These are phyloP conservation scores for Fusarium nurragi DNA, from an alignment of 2,329 filamentous ascomycete species.

Conservation along the genomic window DNA sequence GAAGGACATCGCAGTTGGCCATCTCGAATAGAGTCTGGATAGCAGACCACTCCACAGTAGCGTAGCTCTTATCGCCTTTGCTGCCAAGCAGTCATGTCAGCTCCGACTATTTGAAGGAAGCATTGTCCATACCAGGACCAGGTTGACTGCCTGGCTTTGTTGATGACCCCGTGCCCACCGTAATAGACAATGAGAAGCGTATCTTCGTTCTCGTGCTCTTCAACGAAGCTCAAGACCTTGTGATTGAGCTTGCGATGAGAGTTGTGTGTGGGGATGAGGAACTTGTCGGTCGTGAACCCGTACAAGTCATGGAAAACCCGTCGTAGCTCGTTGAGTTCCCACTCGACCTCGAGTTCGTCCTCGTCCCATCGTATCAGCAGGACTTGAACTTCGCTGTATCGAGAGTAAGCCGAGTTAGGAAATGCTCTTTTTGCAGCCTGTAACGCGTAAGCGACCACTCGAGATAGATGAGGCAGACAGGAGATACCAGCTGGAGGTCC, in stretches of 20 bases:
- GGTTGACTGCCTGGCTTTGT: constrained; percentile 42
- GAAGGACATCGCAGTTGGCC: constrained; percentile 41
- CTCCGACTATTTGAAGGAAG: not conserved
- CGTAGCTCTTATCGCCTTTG: constrained; percentile 38
- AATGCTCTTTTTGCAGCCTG: constrained; percentile 41
- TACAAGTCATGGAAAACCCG: constrained; percentile 36
- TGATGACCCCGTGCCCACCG: constrained; percentile 40
- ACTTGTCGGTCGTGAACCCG: constrained; percentile 36
- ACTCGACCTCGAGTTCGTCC: constrained; percentile 42
- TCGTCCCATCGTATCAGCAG: constrained; percentile 43
- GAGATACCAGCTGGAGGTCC: constrained; percentile 37
- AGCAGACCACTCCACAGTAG: constrained; percentile 43
- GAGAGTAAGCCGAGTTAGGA: constrained; percentile 41
- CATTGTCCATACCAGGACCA: constrained; percentile 38
- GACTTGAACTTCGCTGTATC: constrained; percentile 41
- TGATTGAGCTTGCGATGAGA: constrained; percentile 41
- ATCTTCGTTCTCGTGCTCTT: constrained; percentile 43
- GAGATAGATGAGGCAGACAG: too few relatives aligned
- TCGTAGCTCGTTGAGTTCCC: constrained; percentile 37
- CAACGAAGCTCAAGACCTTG: constrained; percentile 39
- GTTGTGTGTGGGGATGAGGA: constrained; percentile 40
- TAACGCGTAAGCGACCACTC: constrained; percentile 3
- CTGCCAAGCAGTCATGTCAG: constrained; percentile 33
- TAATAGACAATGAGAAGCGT: constrained; percentile 43
- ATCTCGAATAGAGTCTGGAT: constrained; percentile 44